Conservation (phyloP, 495 filamentous ascomycete genomes). For the Glonium stellatum region DNA sequence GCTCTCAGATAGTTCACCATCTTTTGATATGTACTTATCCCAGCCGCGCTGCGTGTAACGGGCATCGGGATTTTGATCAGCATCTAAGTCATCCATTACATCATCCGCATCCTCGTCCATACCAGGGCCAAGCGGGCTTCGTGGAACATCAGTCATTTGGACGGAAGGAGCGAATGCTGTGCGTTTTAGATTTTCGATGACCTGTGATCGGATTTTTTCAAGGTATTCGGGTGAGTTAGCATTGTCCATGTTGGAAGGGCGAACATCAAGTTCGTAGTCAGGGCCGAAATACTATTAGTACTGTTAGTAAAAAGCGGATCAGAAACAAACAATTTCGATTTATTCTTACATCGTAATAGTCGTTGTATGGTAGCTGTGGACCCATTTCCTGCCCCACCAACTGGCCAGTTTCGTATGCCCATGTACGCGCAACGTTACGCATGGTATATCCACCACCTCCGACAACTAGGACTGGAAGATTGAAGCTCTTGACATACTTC, state of each 20-base stretch:
- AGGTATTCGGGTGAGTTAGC: slow-evolving; percentile 91
- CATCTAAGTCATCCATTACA: slow-evolving; percentile 80
- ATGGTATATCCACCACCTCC: slow-evolving; percentile 98
- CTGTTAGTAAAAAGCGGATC: slow-evolving; percentile 2
- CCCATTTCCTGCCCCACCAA: slow-evolving; percentile 76
- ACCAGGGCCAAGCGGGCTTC: slow-evolving; percentile 50
- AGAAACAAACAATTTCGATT: slow-evolving; percentile 3
- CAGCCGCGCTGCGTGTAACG: slow-evolving; percentile 76
- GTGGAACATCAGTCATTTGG: slow-evolving; percentile 91
- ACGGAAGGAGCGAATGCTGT: slow-evolving; percentile 86
- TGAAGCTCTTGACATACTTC: slow-evolving; percentile 87
- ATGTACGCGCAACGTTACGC: slow-evolving; percentile 95
- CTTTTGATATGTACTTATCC: slow-evolving; percentile 57
- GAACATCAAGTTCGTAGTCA: slow-evolving; percentile 91
- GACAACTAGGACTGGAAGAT: slow-evolving; percentile 81
- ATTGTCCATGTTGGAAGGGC: slow-evolving; percentile 98
- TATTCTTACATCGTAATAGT: slow-evolving; percentile 84
- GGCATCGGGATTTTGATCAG: slow-evolving; percentile 81
- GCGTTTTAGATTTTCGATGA: slow-evolving; percentile 87
- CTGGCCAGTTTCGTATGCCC: slow-evolving; percentile 92
- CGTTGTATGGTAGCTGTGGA: slow-evolving; percentile 85
- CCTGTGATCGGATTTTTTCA: slow-evolving; percentile 85
- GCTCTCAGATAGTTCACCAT: slow-evolving; percentile 45
- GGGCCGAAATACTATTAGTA: slow-evolving; percentile 81
- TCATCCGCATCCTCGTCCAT: slow-evolving; percentile 81